Evolutionary conservation across 371 early-diverging fungal genomes (phyloP).

Genomic region (Lichtheimia ramosa): DNA sequence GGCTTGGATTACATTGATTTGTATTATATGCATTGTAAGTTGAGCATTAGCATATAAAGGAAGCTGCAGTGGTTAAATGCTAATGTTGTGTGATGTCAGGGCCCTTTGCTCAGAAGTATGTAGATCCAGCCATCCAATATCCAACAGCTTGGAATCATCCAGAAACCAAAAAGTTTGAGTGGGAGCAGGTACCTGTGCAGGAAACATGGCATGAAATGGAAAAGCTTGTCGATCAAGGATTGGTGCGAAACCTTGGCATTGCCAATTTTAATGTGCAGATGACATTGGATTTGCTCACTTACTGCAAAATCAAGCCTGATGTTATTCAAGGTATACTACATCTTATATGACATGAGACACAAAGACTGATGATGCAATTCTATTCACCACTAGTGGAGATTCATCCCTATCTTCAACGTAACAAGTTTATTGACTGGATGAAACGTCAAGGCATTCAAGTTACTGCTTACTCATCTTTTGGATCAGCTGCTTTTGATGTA

Average conservation of each 20-base stretch:
- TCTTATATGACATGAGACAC: background rate
- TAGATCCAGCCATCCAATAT: constrained; percentile 9
- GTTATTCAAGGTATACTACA: constrained; percentile 14
- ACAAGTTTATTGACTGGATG: constrained; percentile 25
- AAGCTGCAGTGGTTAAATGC: background rate
- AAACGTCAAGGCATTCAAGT: constrained; percentile 38
- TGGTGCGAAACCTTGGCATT: constrained; percentile 53
- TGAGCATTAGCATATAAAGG: background rate
- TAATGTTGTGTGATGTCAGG: constrained; percentile 2
- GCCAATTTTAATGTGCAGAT: constrained; percentile 53
- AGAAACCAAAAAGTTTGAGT: constrained; percentile 1
- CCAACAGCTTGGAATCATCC: constrained; percentile 15
- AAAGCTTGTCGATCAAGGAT: constrained; percentile 22
- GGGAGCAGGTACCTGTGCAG: constrained; percentile 16
- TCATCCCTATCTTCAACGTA: constrained; percentile 62
- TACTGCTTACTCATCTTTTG: constrained; percentile 47
- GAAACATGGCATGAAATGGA: constrained; percentile 25
- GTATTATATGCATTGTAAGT: constrained; percentile 40
- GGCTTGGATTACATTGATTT: constrained; percentile 64
- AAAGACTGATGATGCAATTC: background rate
- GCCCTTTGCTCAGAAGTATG: constrained; percentile 20
- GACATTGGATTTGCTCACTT: constrained; percentile 31
- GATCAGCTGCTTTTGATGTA: constrained; percentile 30
- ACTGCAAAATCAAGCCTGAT: constrained; percentile 30
- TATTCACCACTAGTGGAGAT: constrained; percentile 49